Evolutionary conservation across 129 eudicot species (phyloP).

Genomic region (Pittosporum tobira): DNA sequence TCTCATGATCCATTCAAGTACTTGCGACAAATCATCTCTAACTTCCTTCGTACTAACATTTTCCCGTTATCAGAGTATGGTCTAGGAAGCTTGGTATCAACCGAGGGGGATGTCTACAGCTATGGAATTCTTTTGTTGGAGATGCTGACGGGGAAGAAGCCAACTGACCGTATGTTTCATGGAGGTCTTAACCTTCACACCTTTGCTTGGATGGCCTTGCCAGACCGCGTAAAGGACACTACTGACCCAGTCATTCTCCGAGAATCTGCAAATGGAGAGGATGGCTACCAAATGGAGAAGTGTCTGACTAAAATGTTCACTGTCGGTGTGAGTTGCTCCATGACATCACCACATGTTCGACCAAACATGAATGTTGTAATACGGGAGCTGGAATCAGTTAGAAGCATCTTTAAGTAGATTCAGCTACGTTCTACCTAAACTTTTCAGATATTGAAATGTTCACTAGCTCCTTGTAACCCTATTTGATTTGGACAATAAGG

Average conservation of each 20-base stretch:
- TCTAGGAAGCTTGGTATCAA: conserved; percentile 8
- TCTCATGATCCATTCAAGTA: not conserved
- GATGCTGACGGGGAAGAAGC: conserved; percentile 1
- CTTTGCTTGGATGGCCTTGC: conserved; percentile 8
- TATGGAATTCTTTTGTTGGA: conserved; percentile 5
- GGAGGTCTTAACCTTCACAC: conserved; percentile 8
- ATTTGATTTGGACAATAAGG: not conserved
- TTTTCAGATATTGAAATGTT: not conserved
- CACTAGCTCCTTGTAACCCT: not conserved
- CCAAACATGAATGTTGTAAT: not conserved
- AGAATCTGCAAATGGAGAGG: not conserved
- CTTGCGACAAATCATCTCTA: not conserved
- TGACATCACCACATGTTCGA: not conserved
- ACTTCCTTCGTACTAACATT: too few species aligned
- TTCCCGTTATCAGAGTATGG: not conserved
- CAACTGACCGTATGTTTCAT: conserved; percentile 6
- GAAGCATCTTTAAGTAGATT: not conserved
- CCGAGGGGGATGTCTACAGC: conserved; percentile 5
- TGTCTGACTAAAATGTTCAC: conserved; percentile 6
- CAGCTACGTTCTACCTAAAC: not conserved
- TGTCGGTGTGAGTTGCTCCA: conserved; percentile 3
- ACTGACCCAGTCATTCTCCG: not conserved
- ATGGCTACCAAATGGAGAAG: not conserved
- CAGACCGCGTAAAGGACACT: not conserved
- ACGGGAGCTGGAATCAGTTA: not conserved